These are phyloP conservation scores for Peronospora destructor DNA, from an alignment of 352 stramenopile species.

Conservation along the genomic window DNA sequence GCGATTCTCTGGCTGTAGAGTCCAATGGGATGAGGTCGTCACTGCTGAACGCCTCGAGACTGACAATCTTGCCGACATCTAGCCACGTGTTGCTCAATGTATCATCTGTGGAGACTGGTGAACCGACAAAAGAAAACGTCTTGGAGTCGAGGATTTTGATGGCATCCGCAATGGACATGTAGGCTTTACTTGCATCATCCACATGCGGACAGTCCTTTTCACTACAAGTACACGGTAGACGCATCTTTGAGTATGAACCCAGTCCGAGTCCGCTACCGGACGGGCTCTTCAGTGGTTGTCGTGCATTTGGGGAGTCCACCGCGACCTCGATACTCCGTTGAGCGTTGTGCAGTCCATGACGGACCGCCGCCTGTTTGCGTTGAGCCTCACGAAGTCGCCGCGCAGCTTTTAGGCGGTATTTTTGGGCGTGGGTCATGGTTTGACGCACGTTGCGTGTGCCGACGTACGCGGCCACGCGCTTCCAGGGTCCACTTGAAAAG, in stretches of 20 bases:
- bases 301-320: constrained; percentile 3
- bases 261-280: constrained; percentile 17
- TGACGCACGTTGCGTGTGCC: constrained; percentile 71
- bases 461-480: constrained; percentile 62
- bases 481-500: constrained; percentile 66
- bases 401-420: constrained; percentile 63
- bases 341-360: constrained; percentile 25
- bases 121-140: constrained; percentile 6
- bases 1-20: constrained; percentile 33
- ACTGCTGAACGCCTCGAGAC: constrained; percentile 14
- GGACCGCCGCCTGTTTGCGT: constrained; percentile 40
- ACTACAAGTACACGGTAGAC: constrained; percentile 23
- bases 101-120: constrained; percentile 27
- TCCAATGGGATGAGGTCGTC: constrained; percentile 26
- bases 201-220: constrained; percentile 31
- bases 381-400: constrained; percentile 49
- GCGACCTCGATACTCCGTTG: constrained; percentile 8
- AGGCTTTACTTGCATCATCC: constrained; percentile 32
- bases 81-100: constrained; percentile 16
- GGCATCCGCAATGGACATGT: constrained; percentile 42
- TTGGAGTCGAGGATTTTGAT: constrained; percentile 41
- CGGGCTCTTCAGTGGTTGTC: constrained; percentile 16
- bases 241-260: constrained; percentile 30
- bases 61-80: constrained; percentile 12
- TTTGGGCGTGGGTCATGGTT: constrained; percentile 77